Percentiles rank a stretch among this genome's conserved stretches.
These are phyloP conservation scores for Cladosporium oxysporum DNA, from an alignment of 2,329 filamentous ascomycete species.

Conservation along the genomic window DNA sequence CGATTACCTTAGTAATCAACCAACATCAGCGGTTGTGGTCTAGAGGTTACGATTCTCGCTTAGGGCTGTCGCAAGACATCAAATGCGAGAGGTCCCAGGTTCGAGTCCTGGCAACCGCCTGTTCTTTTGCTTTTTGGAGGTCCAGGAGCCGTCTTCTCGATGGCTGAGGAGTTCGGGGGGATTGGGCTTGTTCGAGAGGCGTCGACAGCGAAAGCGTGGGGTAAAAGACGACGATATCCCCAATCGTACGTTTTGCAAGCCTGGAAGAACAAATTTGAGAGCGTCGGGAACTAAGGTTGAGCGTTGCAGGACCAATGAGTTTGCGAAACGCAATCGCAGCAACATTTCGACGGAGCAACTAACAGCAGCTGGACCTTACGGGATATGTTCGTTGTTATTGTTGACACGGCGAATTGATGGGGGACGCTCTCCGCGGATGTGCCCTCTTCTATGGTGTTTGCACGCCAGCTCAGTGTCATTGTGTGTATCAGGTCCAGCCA, in stretches of 20 bases:
- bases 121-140: neutral
- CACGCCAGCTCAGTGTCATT: neutral
- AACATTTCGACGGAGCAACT: neutral
- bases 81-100: slow-evolving; percentile 19
- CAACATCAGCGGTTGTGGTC: slow-evolving; percentile 8
- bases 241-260: neutral
- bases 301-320: neutral
- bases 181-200: neutral
- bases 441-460: neutral
- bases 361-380: neutral
- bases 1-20: neutral
- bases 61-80: neutral
- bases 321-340: neutral
- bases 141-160: neutral
- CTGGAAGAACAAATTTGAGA: neutral
- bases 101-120: slow-evolving; percentile 16
- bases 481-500: neutral
- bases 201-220: neutral
- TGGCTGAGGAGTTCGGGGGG: neutral
- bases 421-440: neutral
- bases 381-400: neutral
- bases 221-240: neutral
- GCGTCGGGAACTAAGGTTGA: neutral
- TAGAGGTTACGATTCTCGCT: slow-evolving; percentile 20
- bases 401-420: neutral